These are phyloP conservation scores for Nemania sp. DNA, from an alignment of 2,329 filamentous ascomycete genomes.

Conservation along the genomic window DNA sequence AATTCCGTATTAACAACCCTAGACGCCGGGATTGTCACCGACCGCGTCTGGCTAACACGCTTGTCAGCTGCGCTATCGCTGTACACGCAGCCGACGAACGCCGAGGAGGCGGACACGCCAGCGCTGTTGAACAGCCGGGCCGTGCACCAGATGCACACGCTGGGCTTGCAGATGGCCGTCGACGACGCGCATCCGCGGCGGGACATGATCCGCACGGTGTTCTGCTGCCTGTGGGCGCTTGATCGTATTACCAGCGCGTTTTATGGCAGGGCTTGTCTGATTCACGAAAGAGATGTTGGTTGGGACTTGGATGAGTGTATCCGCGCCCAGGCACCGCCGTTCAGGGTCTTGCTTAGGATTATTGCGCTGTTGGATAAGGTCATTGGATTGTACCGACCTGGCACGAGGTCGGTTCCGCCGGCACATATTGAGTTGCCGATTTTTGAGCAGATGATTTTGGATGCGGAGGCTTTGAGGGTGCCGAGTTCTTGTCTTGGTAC, in stretches of 20 bases:
- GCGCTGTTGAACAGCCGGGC: constrained; percentile 57
- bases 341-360: constrained; percentile 60
- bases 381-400: constrained; percentile 62
- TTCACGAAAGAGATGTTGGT: constrained; percentile 64
- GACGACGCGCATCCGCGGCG: constrained; percentile 41
- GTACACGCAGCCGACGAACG: constrained; percentile 59
- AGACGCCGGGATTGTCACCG: constrained; percentile 56
- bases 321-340: constrained; percentile 54
- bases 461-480: constrained; percentile 55
- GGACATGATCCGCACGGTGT: constrained; percentile 49
- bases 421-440: constrained; percentile 58
- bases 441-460: constrained; percentile 60
- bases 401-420: constrained; percentile 51
- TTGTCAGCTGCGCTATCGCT: constrained; percentile 58
- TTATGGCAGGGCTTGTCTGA: constrained; percentile 61
- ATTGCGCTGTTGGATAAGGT: constrained; percentile 60
- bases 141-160: constrained; percentile 59
- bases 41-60: constrained; percentile 59
- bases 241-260: constrained; percentile 62
- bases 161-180: constrained; percentile 56
- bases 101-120: constrained; percentile 58
- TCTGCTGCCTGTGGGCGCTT: constrained; percentile 63
- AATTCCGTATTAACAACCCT: constrained; percentile 53
- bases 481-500: constrained; percentile 54
- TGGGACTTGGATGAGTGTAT: constrained; percentile 56